A percentile compares a stretch with the other conserved stretches of the same genome.
Evolutionary conservation across 73 alveolate genomes (phyloP).

Genomic region (Paramecium sexaurelia): DNA sequence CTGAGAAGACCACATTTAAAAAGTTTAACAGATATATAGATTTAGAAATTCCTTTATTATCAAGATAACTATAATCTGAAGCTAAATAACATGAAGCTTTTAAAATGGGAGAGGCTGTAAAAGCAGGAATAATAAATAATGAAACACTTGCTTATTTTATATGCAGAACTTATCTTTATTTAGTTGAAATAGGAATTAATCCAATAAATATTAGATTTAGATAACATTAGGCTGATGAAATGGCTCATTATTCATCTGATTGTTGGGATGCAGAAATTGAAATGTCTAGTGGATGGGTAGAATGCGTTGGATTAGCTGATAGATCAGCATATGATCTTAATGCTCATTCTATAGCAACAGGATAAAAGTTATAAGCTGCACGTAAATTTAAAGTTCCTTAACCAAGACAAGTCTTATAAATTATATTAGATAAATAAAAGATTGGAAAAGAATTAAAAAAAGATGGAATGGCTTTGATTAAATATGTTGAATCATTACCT

Average conservation of each 20-base stretch:
- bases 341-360: slow-evolving; percentile 89
- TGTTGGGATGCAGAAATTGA: slow-evolving; percentile 99
- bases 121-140: slow-evolving; percentile 85
- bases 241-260: slow-evolving; percentile 99
- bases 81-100: slow-evolving; percentile 28
- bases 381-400: slow-evolving; percentile 88
- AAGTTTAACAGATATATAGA: slow-evolving; percentile 86
- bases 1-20: slow-evolving; percentile 82
- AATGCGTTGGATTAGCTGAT: slow-evolving; percentile 99
- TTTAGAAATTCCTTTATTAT: slow-evolving; percentile 85
- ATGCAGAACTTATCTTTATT: slow-evolving; percentile 92
- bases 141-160: slow-evolving; percentile 98
- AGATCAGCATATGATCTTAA: slow-evolving; percentile 96
- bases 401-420: slow-evolving; percentile 74
- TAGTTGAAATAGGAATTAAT: slow-evolving; percentile 85
- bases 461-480: slow-evolving; percentile 85
- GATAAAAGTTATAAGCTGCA: slow-evolving; percentile 89
- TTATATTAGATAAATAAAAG: slow-evolving; percentile 81
- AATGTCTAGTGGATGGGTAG: slow-evolving; percentile 99
- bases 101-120: slow-evolving; percentile 91
- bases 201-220: slow-evolving; percentile 95
- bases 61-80: slow-evolving; percentile 76
- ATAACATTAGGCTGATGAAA: slow-evolving; percentile 97
- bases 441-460: slow-evolving; percentile 86
- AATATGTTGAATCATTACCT: slow-evolving; percentile 77